Conservation (phyloP, 768 basidiomycete species). For the Lactarius sp. region DNA sequence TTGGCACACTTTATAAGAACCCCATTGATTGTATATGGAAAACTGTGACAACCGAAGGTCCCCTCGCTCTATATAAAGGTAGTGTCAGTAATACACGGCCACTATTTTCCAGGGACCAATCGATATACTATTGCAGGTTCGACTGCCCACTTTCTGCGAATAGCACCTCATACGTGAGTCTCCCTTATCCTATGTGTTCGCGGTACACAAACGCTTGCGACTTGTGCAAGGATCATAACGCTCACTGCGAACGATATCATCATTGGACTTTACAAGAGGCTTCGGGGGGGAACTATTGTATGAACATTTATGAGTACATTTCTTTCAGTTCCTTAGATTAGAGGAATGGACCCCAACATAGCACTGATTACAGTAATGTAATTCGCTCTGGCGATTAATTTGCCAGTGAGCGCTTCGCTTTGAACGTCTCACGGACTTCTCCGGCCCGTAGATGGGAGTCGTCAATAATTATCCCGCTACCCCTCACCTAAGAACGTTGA, state of each 20-base stretch:
- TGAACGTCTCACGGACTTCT: neutral
- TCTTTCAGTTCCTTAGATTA: conserved; percentile 6
- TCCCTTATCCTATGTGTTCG: conserved; percentile 10
- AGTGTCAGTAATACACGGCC: conserved; percentile 4
- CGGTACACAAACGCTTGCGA: neutral
- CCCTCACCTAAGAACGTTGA: neutral
- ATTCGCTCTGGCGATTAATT: too few relatives aligned
- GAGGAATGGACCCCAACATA: neutral
- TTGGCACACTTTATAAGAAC: conserved; percentile 80
- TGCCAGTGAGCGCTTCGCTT: too few relatives aligned
- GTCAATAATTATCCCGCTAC: too few relatives aligned
- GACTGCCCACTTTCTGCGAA: conserved; percentile 88
- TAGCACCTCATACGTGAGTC: conserved; percentile 84
- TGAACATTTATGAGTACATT: conserved; percentile 5
- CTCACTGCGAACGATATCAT: conserved; percentile 85
- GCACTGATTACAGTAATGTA: neutral
- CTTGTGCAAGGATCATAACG: conserved; percentile 66
- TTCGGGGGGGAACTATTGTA: conserved; percentile 22
- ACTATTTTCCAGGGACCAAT: neutral
- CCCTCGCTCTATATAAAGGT: conserved; percentile 97
- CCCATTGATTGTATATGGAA: conserved; percentile 97
- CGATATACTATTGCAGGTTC: conserved; percentile 52
- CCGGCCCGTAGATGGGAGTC: neutral
- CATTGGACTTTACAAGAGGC: conserved; percentile 57
- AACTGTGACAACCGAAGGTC: conserved; percentile 85